phyloP scores from a whole-genome alignment of 169 alveolate genomes.

The Eimeria falciformis region DNA sequence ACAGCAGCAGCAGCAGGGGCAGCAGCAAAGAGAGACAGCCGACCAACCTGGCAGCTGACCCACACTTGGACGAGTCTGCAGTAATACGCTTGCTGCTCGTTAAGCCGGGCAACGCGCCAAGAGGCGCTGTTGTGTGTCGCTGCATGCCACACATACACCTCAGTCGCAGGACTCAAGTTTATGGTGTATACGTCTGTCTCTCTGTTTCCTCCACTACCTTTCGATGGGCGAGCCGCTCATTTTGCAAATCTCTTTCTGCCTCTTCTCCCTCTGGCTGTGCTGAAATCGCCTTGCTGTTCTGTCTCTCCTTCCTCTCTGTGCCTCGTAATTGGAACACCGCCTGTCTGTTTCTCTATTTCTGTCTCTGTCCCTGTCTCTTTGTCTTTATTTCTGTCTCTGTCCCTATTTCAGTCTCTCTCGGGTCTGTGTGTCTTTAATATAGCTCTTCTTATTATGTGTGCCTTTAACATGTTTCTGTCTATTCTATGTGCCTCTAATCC shows the following conservation, averaged over 20 bases:
- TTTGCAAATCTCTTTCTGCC: not conserved
- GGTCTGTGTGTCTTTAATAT: not conserved
- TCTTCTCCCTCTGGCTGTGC: no score
- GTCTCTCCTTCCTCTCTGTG: not conserved
- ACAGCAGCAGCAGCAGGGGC: not conserved
- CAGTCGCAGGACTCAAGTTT: not conserved
- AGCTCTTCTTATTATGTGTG: not conserved
- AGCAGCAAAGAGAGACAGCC: not conserved
- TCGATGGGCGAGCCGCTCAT: not conserved
- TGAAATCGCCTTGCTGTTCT: no score
- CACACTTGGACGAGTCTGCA: conserved; percentile 54
- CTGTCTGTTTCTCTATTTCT: not conserved
- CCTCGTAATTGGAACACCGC: not conserved
- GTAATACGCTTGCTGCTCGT: conserved; percentile 19
- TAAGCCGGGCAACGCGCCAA: conserved; percentile 31
- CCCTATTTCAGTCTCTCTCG: not conserved
- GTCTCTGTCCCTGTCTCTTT: not conserved
- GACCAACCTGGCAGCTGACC: conserved; percentile 62
- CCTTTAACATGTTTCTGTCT: no score
- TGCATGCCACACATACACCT: conserved; percentile 12
- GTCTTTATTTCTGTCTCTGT: not conserved
- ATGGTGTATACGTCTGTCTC: not conserved
- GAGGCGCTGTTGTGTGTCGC: conserved; percentile 76
- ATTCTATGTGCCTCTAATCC: no score
- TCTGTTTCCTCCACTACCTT: not conserved